These are phyloP conservation scores for Carpinus fangiana DNA, from an alignment of 306 rosid genomes.

Conservation along the genomic window DNA sequence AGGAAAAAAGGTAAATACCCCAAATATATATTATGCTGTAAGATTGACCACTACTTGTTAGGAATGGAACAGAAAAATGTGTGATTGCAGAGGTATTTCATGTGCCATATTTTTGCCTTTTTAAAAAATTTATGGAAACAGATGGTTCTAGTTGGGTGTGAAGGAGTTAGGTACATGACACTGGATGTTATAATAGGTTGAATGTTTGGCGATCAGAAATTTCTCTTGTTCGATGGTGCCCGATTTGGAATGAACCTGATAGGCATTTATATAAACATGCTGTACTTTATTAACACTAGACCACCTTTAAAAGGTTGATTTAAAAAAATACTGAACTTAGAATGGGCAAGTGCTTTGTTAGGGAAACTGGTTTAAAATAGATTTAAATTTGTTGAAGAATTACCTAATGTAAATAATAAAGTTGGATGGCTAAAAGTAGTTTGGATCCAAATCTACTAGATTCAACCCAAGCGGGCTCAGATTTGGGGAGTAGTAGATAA, in stretches of 20 bases:
- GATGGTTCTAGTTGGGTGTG: neutral
- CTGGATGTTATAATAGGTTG: neutral
- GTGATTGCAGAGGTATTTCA: neutral
- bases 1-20: no score
- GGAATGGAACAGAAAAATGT: neutral
- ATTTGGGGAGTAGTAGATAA: neutral
- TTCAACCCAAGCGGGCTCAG: neutral
- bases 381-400: neutral
- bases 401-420: slow-evolving; percentile 12
- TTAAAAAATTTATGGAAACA: no score
- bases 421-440: slow-evolving; percentile 8
- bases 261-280: neutral
- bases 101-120: neutral
- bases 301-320: neutral
- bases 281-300: neutral
- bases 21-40: neutral
- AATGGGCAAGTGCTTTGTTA: neutral
- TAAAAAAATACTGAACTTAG: neutral
- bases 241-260: neutral
- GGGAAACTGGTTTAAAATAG: neutral
- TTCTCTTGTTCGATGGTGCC: neutral
- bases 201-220: no score
- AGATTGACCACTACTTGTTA: neutral
- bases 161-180: neutral
- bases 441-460: neutral